Percentiles rank a stretch among this genome's conserved stretches.
Conservation (phyloP, 139 green algal species). For the Tetratostichococcus sp. region DNA sequence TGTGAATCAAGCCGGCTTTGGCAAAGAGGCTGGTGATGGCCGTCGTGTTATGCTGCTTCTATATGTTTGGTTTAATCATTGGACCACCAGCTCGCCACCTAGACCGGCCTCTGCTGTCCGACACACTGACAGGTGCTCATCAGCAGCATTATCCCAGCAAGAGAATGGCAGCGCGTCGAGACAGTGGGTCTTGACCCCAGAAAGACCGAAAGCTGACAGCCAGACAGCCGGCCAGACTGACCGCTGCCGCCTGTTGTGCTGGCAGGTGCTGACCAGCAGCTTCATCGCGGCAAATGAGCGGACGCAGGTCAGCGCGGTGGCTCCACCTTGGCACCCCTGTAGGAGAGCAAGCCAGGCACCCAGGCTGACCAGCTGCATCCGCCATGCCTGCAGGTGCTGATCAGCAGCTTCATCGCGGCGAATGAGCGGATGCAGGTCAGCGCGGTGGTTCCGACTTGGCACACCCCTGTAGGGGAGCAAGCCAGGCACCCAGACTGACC, state of each 20-base stretch:
- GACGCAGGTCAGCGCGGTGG: background rate
- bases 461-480: no score
- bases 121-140: constrained; percentile 1
- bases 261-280: constrained; percentile 5
- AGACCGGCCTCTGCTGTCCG: background rate
- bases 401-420: constrained; percentile 9
- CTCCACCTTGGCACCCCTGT: no score
- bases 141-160: constrained; percentile 3
- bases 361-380: background rate
- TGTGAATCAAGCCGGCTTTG: background rate
- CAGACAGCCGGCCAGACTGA: background rate
- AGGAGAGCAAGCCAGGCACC: background rate
- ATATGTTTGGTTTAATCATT: background rate
- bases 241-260: background rate
- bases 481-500: background rate
- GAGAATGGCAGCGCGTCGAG: background rate
- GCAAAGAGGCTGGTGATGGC: background rate
- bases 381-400: constrained; percentile 1
- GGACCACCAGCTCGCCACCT: background rate
- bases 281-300: constrained; percentile 11
- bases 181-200: background rate
- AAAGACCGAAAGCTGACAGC: background rate
- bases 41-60: no score
- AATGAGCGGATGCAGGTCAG: background rate
- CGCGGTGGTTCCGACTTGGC: no score